Percentiles rank a stretch among this genome's conserved stretches.
Evolutionary conservation across 352 stramenopile species (phyloP).

Genomic region (Globisporangium irregulare): DNA sequence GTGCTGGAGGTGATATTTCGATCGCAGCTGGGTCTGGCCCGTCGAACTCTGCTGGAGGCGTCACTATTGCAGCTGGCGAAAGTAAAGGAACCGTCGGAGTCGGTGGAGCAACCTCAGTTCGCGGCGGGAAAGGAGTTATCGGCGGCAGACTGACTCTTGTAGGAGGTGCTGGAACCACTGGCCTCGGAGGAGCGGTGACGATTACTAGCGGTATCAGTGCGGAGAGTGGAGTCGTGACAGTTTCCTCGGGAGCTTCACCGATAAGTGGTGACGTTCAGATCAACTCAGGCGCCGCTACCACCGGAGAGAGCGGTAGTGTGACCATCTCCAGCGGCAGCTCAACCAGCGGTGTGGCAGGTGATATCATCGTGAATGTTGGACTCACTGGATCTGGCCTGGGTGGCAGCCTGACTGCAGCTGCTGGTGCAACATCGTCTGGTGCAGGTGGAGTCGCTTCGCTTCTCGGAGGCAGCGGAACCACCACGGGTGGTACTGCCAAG

Average conservation of each 20-base stretch:
- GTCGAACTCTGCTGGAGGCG: conserved; percentile 24
- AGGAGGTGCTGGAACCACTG: conserved; percentile 35
- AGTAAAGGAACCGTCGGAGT: conserved; percentile 27
- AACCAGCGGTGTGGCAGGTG: conserved; percentile 29
- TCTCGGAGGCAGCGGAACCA: conserved; percentile 27
- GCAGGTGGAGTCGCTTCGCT: conserved; percentile 32
- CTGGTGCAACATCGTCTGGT: conserved; percentile 13
- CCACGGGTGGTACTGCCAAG: conserved; percentile 26
- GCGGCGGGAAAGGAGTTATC: conserved; percentile 25
- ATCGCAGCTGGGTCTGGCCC: conserved; percentile 30
- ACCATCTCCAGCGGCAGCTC: conserved; percentile 38
- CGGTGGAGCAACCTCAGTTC: conserved; percentile 17
- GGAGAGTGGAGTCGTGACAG: conserved; percentile 21
- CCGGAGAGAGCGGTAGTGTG: conserved; percentile 34
- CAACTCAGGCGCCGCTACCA: conserved; percentile 28
- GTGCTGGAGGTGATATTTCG: conserved; percentile 31
- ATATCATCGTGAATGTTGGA: conserved; percentile 33
- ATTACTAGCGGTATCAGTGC: conserved; percentile 41
- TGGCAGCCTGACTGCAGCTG: conserved; percentile 11
- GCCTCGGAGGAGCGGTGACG: conserved; percentile 35
- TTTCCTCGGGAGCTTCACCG: conserved; percentile 19
- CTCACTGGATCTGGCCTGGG: conserved; percentile 15
- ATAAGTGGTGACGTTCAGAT: conserved; percentile 24
- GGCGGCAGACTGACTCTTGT: conserved; percentile 35
- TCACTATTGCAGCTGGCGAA: conserved; percentile 38